Evolutionary conservation across 352 stramenopile species (phyloP), one percentile per base, ranked within the genome.

Genomic region (Phytophthora pistaciae): DNA sequence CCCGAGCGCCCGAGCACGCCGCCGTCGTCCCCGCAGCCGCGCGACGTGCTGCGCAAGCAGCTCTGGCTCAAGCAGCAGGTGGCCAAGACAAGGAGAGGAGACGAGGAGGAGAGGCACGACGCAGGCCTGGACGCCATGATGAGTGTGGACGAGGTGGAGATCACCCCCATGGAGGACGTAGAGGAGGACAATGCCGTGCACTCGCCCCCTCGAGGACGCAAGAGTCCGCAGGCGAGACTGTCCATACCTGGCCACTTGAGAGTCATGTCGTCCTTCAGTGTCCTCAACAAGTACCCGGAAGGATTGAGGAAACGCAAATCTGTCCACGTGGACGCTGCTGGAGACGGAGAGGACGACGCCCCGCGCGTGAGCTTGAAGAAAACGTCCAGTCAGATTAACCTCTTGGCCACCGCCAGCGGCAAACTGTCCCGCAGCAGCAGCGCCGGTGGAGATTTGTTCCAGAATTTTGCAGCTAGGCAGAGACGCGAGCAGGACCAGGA

Each of bases 251-350:
- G 79, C 2, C 82, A 93, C 64, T 69, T 93, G 40, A 77, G 82
- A 3, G 67, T 78, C 29, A 48, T 74, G 58, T 88, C 85, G 46
- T 76, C 83, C 9, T 90, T 91, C 58, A 88, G 73, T 66, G 77
- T 89, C 56, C 70, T 91, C 20, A 90, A 64, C 33, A 89, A 88
- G 60, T 87, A 83, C 25, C 86, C 86, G 1, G 86, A 93, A 64
- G 87, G 88, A 5, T 66, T 94, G 49, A 78, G 85, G 13, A 95
- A 95, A 71, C 84, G 88, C 53, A 95, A 95, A 71, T 93, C 84
- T 31, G 69, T 83, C 21, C 79, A 91, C 60, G 80, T 93, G 38
- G 79, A 86, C n/a, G 74, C 75, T 49, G 56, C 64, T 20, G 53
- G 75, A 8, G 73, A 78, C 16, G 52, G 18, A 21, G 65, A 56